Evolutionary conservation across 306 rosid genomes (phyloP).

Genomic region (Vigna trinervia): DNA sequence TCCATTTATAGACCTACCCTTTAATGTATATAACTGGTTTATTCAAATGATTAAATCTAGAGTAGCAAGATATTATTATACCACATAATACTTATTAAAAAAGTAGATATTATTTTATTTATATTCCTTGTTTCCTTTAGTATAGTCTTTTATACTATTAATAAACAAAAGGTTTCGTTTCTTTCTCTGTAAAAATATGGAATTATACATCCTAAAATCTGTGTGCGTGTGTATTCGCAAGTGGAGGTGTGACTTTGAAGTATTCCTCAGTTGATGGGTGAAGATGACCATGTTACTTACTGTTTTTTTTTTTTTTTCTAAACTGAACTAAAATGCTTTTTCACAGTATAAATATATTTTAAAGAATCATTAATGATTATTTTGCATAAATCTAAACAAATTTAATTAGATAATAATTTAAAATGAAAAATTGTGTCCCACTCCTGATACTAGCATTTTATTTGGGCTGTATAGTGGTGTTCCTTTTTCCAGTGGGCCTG

Average conservation of each 20-base stretch:
- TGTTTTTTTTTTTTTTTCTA: background rate
- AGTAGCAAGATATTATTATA: background rate
- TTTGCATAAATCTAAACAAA: background rate
- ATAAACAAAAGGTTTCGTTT: background rate
- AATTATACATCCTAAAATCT: background rate
- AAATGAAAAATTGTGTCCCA: background rate
- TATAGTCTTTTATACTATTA: background rate
- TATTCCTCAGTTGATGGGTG: background rate
- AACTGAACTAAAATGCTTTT: background rate
- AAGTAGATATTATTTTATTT: background rate
- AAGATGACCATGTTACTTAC: background rate
- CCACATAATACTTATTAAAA: background rate
- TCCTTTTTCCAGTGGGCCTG: conserved; percentile 12
- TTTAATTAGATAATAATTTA: background rate
- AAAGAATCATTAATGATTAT: too few relatives aligned
- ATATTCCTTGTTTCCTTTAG: background rate
- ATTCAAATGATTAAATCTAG: background rate
- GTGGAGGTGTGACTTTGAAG: background rate
- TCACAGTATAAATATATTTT: background rate
- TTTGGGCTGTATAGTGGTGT: conserved; percentile 22
- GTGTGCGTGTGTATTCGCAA: background rate
- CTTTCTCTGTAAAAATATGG: background rate
- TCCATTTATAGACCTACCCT: background rate
- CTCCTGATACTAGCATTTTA: background rate
- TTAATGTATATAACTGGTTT: background rate